Conservation (phyloP, 257 asterid species). For the Nicotiana paniculata region DNA sequence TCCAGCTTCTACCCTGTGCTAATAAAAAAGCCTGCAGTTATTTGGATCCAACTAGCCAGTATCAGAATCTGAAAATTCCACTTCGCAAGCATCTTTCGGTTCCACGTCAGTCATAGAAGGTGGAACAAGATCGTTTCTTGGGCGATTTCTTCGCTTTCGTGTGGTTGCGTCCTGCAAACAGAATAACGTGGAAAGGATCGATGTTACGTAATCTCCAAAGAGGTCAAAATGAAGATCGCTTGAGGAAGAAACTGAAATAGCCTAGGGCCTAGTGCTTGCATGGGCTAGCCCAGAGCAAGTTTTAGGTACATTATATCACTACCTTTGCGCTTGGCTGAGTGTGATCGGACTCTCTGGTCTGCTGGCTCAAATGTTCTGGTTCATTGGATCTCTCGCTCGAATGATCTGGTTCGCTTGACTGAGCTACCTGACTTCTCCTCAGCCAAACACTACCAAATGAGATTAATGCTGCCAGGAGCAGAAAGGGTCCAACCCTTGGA, state of each 20-base stretch:
- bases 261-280: background rate
- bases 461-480: constrained; percentile 74
- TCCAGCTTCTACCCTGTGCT: background rate
- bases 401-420: constrained; percentile 23
- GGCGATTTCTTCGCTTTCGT: constrained; percentile 32
- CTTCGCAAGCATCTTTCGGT: constrained; percentile 59
- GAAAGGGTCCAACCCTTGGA: constrained; percentile 82
- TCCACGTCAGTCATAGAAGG: constrained; percentile 66
- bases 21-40: background rate
- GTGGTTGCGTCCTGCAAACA: constrained; percentile 39
- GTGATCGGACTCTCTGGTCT: constrained; percentile 24
- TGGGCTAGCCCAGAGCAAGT: background rate
- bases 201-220: background rate
- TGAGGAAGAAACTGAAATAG: background rate
- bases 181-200: background rate
- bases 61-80: constrained; percentile 61
- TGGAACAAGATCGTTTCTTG: constrained; percentile 47
- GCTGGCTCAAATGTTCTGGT: background rate
- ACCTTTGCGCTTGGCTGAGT: constrained; percentile 31
- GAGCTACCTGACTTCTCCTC: constrained; percentile 47
- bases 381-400: constrained; percentile 24
- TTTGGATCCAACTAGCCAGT: constrained; percentile 32
- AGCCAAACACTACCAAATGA: constrained; percentile 65
- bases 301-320: background rate
- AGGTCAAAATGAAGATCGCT: background rate